phyloP scores from a whole-genome alignment of 805 yeast species.

The Ogataea sp. region DNA sequence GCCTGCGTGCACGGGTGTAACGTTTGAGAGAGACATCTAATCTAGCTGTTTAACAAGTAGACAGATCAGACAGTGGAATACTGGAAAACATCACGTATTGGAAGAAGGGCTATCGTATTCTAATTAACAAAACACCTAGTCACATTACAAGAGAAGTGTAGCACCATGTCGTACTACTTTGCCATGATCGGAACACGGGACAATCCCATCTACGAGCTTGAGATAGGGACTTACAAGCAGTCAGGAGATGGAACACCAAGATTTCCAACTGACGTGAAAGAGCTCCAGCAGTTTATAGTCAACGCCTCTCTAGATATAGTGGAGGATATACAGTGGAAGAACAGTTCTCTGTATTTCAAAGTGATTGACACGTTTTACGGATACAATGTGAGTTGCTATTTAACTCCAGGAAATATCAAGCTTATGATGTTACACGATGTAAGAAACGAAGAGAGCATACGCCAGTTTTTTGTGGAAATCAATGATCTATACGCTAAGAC shows the following conservation, averaged over 20 bases:
- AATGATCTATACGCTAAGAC: conserved; percentile 87
- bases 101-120: no score
- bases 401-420: conserved; percentile 84
- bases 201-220: conserved; percentile 80
- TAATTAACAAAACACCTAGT: background rate
- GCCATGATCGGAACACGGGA: conserved; percentile 85
- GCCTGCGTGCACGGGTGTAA: no score
- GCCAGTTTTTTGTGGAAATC: conserved; percentile 76
- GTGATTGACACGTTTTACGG: conserved; percentile 83
- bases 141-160: background rate
- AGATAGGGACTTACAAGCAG: conserved; percentile 67
- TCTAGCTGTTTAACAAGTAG: no score
- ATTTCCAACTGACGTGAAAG: conserved; percentile 64
- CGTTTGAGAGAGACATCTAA: no score
- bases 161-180: conserved; percentile 73
- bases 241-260: conserved; percentile 56
- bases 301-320: conserved; percentile 88
- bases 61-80: no score
- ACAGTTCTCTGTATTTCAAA: conserved; percentile 58
- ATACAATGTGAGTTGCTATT: conserved; percentile 69
- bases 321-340: conserved; percentile 82
- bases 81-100: no score
- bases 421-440: conserved; percentile 64
- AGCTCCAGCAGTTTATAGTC: conserved; percentile 78
- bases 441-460: conserved; percentile 62